Conservation (phyloP, 2,329 filamentous ascomycete species). For the Colletotrichum sp. region DNA sequence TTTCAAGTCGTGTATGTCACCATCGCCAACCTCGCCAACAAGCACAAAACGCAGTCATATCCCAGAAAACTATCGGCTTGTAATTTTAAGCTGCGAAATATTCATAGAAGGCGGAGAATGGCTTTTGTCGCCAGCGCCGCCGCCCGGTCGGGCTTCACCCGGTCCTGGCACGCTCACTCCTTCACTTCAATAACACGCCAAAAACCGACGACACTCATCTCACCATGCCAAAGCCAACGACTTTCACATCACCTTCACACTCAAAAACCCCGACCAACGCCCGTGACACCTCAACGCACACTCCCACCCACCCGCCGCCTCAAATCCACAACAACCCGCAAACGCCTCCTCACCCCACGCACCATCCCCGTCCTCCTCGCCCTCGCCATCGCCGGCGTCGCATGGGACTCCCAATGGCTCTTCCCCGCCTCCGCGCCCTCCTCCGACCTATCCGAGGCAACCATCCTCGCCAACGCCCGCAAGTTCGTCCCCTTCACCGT, state of each 20-base stretch:
- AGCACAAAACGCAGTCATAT: not conserved
- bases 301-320: not conserved
- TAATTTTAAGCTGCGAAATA: not conserved
- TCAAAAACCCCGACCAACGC: not conserved
- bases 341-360: not conserved
- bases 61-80: not conserved
- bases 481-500: constrained; percentile 71
- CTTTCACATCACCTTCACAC: not conserved
- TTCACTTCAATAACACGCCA: not conserved
- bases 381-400: not conserved
- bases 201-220: not conserved
- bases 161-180: not conserved
- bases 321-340: not conserved
- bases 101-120: not conserved
- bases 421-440: constrained; percentile 1
- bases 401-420: constrained; percentile 20
- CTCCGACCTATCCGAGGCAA: not conserved
- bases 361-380: constrained; percentile 6
- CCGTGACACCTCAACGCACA: not conserved
- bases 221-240: not conserved
- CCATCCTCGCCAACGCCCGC: constrained; percentile 57
- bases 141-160: not conserved
- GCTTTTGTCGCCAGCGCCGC: not conserved
- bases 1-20: not conserved
- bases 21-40: not conserved